Evolutionary conservation across 805 yeast species (phyloP).

Genomic region (Kregervanrija delftensis): DNA sequence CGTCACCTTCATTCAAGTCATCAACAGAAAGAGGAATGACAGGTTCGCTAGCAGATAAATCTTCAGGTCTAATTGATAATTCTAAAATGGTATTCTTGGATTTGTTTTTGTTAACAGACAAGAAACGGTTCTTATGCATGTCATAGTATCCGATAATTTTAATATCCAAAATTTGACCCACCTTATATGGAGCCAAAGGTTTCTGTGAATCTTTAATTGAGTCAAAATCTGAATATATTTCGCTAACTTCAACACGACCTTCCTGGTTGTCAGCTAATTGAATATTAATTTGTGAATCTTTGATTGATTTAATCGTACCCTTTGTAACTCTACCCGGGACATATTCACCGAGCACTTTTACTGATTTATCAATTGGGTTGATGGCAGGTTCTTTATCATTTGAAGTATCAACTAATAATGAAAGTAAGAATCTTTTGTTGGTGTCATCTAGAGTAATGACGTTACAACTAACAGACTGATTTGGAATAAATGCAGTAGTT

Average conservation of each 20-base stretch:
- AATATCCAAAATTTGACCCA: conserved; percentile 52
- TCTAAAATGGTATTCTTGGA: conserved; percentile 56
- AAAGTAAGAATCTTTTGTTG: conserved; percentile 61
- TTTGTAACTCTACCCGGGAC: conserved; percentile 54
- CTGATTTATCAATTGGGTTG: conserved; percentile 56
- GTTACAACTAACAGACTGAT: conserved; percentile 67
- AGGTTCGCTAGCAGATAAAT: conserved; percentile 32
- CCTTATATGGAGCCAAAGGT: conserved; percentile 54
- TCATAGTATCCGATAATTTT: conserved; percentile 75
- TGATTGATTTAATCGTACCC: conserved; percentile 55
- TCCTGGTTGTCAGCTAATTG: conserved; percentile 68
- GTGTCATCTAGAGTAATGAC: conserved; percentile 65
- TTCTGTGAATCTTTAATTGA: conserved; percentile 46
- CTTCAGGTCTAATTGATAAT: conserved; percentile 32
- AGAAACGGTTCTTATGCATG: conserved; percentile 56
- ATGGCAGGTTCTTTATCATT: conserved; percentile 28
- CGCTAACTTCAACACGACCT: conserved; percentile 75
- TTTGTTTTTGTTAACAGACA: conserved; percentile 55
- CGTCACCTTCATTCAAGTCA: conserved; percentile 42
- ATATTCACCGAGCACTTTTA: conserved; percentile 43
- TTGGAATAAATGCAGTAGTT: conserved; percentile 44
- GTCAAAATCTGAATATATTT: conserved; percentile 46
- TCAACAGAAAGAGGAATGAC: conserved; percentile 28
- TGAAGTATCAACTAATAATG: conserved; percentile 37
- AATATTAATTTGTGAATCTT: conserved; percentile 69